Evolutionary conservation across 2,329 filamentous ascomycete species (phyloP), one percentile per base, ranked within the genome.

Genomic region (Chaetothyriales sp.): DNA sequence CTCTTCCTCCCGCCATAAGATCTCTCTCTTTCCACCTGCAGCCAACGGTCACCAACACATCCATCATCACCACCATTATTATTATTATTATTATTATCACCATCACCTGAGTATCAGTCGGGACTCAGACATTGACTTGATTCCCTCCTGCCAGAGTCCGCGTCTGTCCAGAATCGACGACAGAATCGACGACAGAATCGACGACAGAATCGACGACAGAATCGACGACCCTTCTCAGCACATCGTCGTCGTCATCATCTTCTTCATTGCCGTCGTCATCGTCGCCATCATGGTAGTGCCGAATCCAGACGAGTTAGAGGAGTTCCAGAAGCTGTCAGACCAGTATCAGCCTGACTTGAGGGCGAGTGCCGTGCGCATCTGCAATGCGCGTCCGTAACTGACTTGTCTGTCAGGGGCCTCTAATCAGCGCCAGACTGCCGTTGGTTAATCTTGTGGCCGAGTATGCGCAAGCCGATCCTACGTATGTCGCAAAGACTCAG

Each of bases 401-500:
- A 39, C 32, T 12, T 39, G 10, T 39, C 51, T 57, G 50, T 57
- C 63, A 95, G 90, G 88, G 87, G 51, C 85, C 86, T 54, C 74
- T 89, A 47, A 84, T 96, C 57, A 85, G 87, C 86, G 84, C 68
- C 79, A 80, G 62, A 78, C 84, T 55, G 43, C 51, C 55, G 48
- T 93, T 83, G 67, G 77, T 80, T 59, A 79, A 75, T 57, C 87
- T 98, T 63, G 81, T 84, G 15, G 76, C 82, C 56, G 86, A 95
- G 66, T 96, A 95, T 70, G 85, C 87, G 54, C 84, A 84, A 67
- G 89, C 87, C 55, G 89, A 96, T 65, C 80, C 83, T 5, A 73
- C 86, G 56, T 94, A 86, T 65, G 81, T 89, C 48, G 78, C 83
- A 53, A 96, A 96, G 73, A 95, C 89, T 47, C 77, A 79, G 63